Percentiles rank a stretch among this genome's conserved stretches.
Evolutionary conservation across 495 filamentous ascomycete genomes (phyloP).

Genomic region (Penicillium arizonense): DNA sequence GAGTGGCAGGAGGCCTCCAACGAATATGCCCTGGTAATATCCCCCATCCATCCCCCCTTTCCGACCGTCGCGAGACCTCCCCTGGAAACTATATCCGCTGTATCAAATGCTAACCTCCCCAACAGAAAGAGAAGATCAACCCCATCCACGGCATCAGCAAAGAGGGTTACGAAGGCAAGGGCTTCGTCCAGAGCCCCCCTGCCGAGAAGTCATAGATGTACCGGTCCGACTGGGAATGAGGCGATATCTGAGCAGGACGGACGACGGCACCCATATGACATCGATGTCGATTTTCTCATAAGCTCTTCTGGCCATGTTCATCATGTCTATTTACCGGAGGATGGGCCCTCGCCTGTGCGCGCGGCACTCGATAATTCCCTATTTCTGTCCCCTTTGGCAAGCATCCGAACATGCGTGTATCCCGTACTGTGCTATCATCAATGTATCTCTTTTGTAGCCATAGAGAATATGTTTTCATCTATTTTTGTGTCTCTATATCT

Average conservation of each 20-base stretch:
- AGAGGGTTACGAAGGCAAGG: slow-evolving; percentile 76
- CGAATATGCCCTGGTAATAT: slow-evolving; percentile 81
- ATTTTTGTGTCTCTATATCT: slow-evolving; percentile 7
- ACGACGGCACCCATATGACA: slow-evolving; percentile 1
- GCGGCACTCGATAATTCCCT: slow-evolving; percentile 16
- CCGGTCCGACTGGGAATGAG: slow-evolving; percentile 25
- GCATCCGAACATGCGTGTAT: slow-evolving; percentile 46
- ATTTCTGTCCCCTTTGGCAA: slow-evolving; percentile 33
- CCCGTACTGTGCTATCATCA: slow-evolving; percentile 53
- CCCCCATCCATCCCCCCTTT: slow-evolving; percentile 5
- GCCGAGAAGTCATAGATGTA: slow-evolving; percentile 39
- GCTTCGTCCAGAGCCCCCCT: slow-evolving; percentile 73
- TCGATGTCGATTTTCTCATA: not conserved
- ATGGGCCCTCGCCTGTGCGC: slow-evolving; percentile 7
- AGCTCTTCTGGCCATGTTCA: slow-evolving; percentile 14
- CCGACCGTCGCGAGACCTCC: slow-evolving; percentile 3
- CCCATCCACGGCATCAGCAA: slow-evolving; percentile 81
- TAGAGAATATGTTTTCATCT: slow-evolving; percentile 29
- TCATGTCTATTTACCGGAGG: slow-evolving; percentile 6
- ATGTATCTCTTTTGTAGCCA: slow-evolving; percentile 51
- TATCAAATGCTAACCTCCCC: slow-evolving; percentile 15
- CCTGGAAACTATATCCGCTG: not conserved
- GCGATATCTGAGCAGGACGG: slow-evolving; percentile 15
- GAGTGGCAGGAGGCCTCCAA: slow-evolving; percentile 92
- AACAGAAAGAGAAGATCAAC: slow-evolving; percentile 79